Conservation (phyloP, 345 rosid genomes). For the Draba incana region DNA sequence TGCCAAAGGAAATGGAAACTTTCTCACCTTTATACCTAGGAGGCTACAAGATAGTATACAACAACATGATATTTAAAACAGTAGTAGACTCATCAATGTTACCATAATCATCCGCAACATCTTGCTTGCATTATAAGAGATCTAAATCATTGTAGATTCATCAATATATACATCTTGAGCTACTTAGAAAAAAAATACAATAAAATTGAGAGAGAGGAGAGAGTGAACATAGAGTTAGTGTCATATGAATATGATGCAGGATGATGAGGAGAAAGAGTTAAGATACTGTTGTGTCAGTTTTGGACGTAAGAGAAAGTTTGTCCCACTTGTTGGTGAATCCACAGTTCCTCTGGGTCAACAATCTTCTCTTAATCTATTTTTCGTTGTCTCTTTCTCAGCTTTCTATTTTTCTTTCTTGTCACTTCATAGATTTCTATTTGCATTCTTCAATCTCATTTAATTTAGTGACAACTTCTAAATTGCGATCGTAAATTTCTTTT, state of each 20-base stretch:
- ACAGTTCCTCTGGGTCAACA: slow-evolving; percentile 44
- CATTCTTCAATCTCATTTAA: slow-evolving; percentile 30
- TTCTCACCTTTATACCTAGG: background rate
- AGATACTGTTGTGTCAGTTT: slow-evolving; percentile 44
- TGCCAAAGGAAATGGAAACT: background rate
- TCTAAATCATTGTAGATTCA: slow-evolving; percentile 18
- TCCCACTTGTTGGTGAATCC: slow-evolving; percentile 48
- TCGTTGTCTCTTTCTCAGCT: slow-evolving; percentile 37
- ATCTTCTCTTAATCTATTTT: slow-evolving; percentile 30
- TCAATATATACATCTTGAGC: slow-evolving; percentile 1
- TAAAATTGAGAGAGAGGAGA: slow-evolving; percentile 1
- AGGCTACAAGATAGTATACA: slow-evolving; percentile 19
- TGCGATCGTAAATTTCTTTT: slow-evolving; percentile 29
- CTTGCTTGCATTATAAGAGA: slow-evolving; percentile 32
- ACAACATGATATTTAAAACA: background rate
- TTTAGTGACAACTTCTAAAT: slow-evolving; percentile 17
- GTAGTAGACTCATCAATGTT: slow-evolving; percentile 23
- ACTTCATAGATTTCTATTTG: slow-evolving; percentile 38
- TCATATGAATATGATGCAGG: slow-evolving; percentile 35
- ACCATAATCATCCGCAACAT: slow-evolving; percentile 15
- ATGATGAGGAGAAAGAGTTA: slow-evolving; percentile 41
- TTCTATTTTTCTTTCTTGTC: slow-evolving; percentile 41
- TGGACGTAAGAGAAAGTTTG: slow-evolving; percentile 41
- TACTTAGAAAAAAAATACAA: background rate
- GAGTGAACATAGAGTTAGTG: slow-evolving; percentile 36